phyloP scores from a whole-genome alignment of 768 basidiomycete genomes.

The Lentinus tigrinus region DNA sequence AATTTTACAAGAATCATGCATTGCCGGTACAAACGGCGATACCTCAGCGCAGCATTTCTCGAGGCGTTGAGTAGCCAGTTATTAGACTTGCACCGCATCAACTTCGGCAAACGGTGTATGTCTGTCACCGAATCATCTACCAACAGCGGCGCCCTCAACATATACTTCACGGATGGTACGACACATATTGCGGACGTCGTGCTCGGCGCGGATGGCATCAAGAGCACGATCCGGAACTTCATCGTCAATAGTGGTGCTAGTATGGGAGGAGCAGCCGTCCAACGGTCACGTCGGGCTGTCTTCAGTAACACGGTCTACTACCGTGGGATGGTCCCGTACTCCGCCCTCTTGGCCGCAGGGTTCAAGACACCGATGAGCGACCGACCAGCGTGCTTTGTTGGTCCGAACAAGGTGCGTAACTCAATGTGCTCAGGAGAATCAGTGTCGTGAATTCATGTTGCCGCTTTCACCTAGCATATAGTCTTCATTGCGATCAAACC shows the following conservation, averaged over 20 bases:
- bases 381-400: slow-evolving; percentile 43
- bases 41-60: slow-evolving; percentile 46
- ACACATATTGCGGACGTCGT: slow-evolving; percentile 46
- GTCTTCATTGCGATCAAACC: slow-evolving; percentile 50
- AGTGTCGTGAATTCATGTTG: background rate
- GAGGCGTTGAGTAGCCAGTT: slow-evolving; percentile 42
- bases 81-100: slow-evolving; percentile 40
- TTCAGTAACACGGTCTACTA: slow-evolving; percentile 51
- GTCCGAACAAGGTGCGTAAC: slow-evolving; percentile 32
- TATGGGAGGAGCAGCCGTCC: background rate
- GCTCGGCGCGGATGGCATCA: slow-evolving; percentile 41
- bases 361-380: slow-evolving; percentile 38
- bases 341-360: slow-evolving; percentile 39
- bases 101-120: slow-evolving; percentile 51
- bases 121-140: slow-evolving; percentile 14
- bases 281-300: slow-evolving; percentile 28
- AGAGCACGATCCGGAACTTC: slow-evolving; percentile 36
- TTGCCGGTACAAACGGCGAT: background rate
- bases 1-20: background rate
- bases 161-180: slow-evolving; percentile 51
- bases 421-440: background rate
- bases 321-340: slow-evolving; percentile 44
- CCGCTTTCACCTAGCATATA: slow-evolving; percentile 39
- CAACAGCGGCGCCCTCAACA: slow-evolving; percentile 20
- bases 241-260: slow-evolving; percentile 30